Evolutionary conservation across 176 grass and related monocot species (phyloP).

Genomic region (Paspalum vaginatum): DNA sequence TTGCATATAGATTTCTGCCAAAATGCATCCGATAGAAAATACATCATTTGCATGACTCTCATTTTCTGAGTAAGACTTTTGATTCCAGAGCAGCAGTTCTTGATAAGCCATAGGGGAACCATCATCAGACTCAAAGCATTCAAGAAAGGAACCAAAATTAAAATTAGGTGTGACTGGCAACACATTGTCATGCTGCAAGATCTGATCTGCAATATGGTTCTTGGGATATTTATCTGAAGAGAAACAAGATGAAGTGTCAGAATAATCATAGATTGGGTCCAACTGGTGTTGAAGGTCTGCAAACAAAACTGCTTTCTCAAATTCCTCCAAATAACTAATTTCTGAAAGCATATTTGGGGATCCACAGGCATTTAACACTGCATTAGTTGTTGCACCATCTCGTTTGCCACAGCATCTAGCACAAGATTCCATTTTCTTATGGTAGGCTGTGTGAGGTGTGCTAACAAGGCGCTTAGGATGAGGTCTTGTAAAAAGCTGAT

Average conservation of each 20-base stretch:
- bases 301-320: conserved; percentile 80
- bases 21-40: conserved; percentile 86
- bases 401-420: conserved; percentile 47
- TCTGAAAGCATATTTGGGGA: conserved; percentile 42
- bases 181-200: conserved; percentile 27
- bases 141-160: conserved; percentile 65
- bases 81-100: conserved; percentile 78
- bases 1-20: conserved; percentile 85
- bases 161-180: conserved; percentile 55
- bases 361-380: conserved; percentile 19
- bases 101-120: conserved; percentile 61
- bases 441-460: conserved; percentile 51
- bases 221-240: conserved; percentile 43
- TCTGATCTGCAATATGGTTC: conserved; percentile 29
- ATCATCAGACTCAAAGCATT: conserved; percentile 81
- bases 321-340: conserved; percentile 60
- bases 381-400: conserved; percentile 27
- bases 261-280: conserved; percentile 68
- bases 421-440: conserved; percentile 60
- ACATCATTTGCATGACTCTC: conserved; percentile 65
- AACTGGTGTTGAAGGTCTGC: conserved; percentile 64
- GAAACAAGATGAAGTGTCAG: conserved; percentile 37
- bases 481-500: conserved; percentile 77
- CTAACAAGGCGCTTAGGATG: conserved; percentile 70
- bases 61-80: conserved; percentile 52